Evolutionary conservation across 2,329 filamentous ascomycete species (phyloP).

Genomic region (Proliferodiscus dingleyae): DNA sequence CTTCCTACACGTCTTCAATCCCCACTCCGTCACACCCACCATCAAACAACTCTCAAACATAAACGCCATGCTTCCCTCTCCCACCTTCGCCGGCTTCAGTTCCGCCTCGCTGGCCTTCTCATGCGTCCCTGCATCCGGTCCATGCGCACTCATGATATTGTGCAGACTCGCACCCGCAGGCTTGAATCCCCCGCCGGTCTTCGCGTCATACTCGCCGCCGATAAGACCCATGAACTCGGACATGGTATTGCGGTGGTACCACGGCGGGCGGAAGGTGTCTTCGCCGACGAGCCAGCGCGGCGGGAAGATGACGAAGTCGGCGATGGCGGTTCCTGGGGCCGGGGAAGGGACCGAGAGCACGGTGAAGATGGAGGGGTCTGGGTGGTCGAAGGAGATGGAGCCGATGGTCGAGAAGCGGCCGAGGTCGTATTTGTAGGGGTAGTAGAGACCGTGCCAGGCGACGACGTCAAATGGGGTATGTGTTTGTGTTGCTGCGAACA

Average conservation of each 20-base stretch:
- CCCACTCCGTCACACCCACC: constrained; percentile 71
- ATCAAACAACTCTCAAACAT: constrained; percentile 64
- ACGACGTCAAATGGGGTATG: constrained; percentile 77
- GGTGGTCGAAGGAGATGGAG: constrained; percentile 69
- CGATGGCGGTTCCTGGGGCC: constrained; percentile 52
- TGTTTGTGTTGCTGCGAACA: constrained; percentile 60
- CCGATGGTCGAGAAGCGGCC: constrained; percentile 73
- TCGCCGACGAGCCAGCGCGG: constrained; percentile 59
- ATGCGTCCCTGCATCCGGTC: constrained; percentile 51
- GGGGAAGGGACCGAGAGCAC: constrained; percentile 55
- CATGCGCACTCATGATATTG: constrained; percentile 60
- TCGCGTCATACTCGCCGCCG: constrained; percentile 55
- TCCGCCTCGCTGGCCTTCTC: constrained; percentile 49
- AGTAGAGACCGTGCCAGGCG: constrained; percentile 76
- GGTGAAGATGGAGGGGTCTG: constrained; percentile 73
- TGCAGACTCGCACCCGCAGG: constrained; percentile 58
- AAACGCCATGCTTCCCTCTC: constrained; percentile 57
- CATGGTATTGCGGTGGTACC: constrained; percentile 62
- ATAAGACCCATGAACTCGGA: constrained; percentile 64
- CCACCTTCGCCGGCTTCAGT: constrained; percentile 50
- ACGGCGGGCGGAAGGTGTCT: constrained; percentile 55
- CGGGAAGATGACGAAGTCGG: constrained; percentile 62
- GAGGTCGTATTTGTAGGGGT: constrained; percentile 78
- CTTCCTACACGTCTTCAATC: constrained; percentile 62
- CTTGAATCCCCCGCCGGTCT: constrained; percentile 51